Evolutionary conservation across 1,284 basidiomycete species (phyloP), one percentile per base, ranked within the genome.

Genomic region (Pseudozyma sp.): DNA sequence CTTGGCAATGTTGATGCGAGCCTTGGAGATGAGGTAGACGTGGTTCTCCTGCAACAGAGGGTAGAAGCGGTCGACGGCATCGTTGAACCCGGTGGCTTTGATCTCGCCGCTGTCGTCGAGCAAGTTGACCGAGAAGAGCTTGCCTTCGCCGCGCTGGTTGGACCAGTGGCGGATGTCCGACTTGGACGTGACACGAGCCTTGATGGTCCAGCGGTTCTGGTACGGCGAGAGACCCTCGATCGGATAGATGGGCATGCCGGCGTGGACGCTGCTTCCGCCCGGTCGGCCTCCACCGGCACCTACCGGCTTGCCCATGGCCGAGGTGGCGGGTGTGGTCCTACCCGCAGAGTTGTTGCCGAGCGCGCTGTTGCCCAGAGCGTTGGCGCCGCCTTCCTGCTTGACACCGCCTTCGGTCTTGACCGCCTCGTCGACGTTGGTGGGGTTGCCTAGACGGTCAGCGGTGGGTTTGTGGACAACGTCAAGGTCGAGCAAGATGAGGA

Each of bases 201-300:
- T 95, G 88, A 99, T 97, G 4, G 93, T 96, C 96, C 82, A 88
- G 86, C 94, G 95, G 87, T 97, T 98, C 85, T 97, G 94, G 84
- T 98, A 99, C 7, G 96, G 97, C 79, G 92, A 96, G 51, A 99
- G 89, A 6, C 92, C 92, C 82, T 97, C 95, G 78, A 99, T 99
- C 4, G 95, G 95, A 85, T 90, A 92, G 63, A 90, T 88, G 74
- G 87, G 80, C 66, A 79, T 74, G 31, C 80, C 79, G 16, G 74
- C 69, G 58, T 71, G 68, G 17, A 78, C 52, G 62, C 77, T 80
- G 56, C 68, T 64, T 29, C 74, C 70, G 24, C 73, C 78, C 11
- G 68, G 65, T 16, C 68, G 68, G n/a, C 72, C 63, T n/a, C 71
- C 64, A 7, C 49, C 59, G 8, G 29, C 59, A 34, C 52, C 59